phyloP scores from a whole-genome alignment of 108 stramenopile genomes.

The Skeletonema marinoi region DNA sequence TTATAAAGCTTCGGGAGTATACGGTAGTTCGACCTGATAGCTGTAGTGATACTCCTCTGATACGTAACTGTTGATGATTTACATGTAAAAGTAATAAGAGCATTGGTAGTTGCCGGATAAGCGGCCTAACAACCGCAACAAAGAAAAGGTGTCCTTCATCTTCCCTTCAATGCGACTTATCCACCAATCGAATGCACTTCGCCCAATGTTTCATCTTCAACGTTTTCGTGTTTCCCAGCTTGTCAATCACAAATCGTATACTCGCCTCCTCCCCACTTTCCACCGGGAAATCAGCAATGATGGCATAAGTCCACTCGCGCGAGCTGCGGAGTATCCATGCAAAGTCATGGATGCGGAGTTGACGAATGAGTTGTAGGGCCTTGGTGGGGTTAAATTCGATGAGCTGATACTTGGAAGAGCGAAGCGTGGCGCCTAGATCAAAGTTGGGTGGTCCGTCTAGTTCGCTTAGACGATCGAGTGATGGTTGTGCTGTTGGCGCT shows the following conservation, averaged over 20 bases:
- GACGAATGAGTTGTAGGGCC: not conserved
- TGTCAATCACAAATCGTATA: slow-evolving; percentile 18
- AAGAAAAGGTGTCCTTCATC: too few relatives aligned
- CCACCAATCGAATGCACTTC: not conserved
- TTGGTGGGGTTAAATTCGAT: not conserved
- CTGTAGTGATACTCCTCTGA: too few relatives aligned
- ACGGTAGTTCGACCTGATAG: too few relatives aligned
- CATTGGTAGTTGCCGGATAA: too few relatives aligned
- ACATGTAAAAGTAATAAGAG: too few relatives aligned
- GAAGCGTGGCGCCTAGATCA: not conserved
- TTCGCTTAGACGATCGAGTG: not conserved
- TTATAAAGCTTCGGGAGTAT: too few relatives aligned
- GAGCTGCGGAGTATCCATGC: slow-evolving; percentile 12
- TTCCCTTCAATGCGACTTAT: not conserved
- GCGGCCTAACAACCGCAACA: too few relatives aligned
- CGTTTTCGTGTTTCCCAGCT: slow-evolving; percentile 1
- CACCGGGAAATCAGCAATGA: slow-evolving; percentile 9
- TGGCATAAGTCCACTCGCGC: slow-evolving; percentile 11
- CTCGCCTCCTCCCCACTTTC: slow-evolving; percentile 7
- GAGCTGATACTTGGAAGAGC: not conserved
- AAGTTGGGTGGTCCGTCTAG: not conserved
- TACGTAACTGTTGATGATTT: too few relatives aligned
- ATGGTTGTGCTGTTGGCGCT: not conserved
- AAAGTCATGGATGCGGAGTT: slow-evolving; percentile 10
- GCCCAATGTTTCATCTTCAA: slow-evolving; percentile 19